Conservation (phyloP, 1,284 basidiomycete genomes). For the Coniophora puteana region DNA sequence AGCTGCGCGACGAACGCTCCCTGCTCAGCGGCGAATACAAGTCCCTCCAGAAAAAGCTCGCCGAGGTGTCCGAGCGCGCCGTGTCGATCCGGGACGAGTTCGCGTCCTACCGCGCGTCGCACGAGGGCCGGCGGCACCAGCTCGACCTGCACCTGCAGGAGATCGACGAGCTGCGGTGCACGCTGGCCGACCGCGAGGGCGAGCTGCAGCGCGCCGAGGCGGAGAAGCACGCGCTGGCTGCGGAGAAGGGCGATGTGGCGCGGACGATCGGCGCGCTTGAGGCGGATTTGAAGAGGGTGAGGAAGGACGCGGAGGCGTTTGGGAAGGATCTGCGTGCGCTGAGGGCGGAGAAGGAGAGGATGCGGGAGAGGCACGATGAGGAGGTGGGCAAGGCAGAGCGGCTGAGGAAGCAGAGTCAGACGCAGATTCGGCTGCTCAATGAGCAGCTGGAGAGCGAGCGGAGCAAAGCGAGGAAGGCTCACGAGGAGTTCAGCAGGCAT, state of each 20-base stretch:
- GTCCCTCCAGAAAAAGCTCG: conserved; percentile 60
- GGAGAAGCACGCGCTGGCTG: conserved; percentile 55
- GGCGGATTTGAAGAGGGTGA: conserved; percentile 65
- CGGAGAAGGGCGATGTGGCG: conserved; percentile 62
- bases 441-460: conserved; percentile 66
- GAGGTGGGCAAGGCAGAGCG: conserved; percentile 53
- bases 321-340: conserved; percentile 70
- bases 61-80: conserved; percentile 61
- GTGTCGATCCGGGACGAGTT: conserved; percentile 61
- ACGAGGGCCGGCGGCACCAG: conserved; percentile 67
- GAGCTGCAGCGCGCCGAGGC: conserved; percentile 59
- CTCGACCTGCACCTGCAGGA: conserved; percentile 68
- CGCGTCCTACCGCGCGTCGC: conserved; percentile 56
- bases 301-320: conserved; percentile 68
- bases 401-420: conserved; percentile 58
- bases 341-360: conserved; percentile 60
- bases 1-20: conserved; percentile 69
- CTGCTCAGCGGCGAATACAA: conserved; percentile 65
- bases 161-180: conserved; percentile 66
- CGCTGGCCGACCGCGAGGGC: conserved; percentile 57
- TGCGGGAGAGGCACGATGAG: conserved; percentile 50
- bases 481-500: conserved; percentile 48
- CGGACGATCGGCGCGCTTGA: conserved; percentile 61
- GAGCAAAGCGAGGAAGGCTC: conserved; percentile 39
- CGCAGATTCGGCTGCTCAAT: conserved; percentile 60